Conservation (phyloP, 805 yeast species). For the Spathaspora girioi region DNA sequence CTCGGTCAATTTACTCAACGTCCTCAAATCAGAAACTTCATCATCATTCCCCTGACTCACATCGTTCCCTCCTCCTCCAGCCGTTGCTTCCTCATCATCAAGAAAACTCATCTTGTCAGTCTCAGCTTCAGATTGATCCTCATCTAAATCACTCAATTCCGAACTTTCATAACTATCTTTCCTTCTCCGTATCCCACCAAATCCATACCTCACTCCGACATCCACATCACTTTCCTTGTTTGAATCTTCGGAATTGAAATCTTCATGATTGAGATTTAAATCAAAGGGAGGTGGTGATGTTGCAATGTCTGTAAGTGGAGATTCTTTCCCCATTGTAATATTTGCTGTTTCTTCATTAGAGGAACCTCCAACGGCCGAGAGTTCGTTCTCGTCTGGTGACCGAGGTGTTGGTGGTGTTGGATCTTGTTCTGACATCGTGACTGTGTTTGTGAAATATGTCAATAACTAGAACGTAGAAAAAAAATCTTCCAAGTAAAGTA, state of each 20-base stretch:
- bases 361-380: not conserved
- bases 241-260: conserved; percentile 1
- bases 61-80: conserved; percentile 11
- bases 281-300: conserved; percentile 39
- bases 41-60: conserved; percentile 14
- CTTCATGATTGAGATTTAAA: conserved; percentile 7
- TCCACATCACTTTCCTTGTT: not conserved
- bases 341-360: conserved; percentile 2
- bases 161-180: conserved; percentile 36
- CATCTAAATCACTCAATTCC: conserved; percentile 51
- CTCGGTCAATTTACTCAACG: conserved; percentile 39
- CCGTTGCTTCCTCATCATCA: conserved; percentile 36
- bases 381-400: not conserved
- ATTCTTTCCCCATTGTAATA: conserved; percentile 22
- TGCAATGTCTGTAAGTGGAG: conserved; percentile 39
- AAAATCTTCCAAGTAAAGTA: no score
- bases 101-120: conserved; percentile 77
- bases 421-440: not conserved
- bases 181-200: not conserved
- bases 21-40: conserved; percentile 32
- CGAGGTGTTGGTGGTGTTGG: not conserved
- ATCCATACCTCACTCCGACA: not conserved
- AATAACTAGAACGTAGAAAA: no score
- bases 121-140: conserved; percentile 79
- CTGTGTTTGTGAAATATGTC: not conserved